Conservation (phyloP, 768 basidiomycete species). For the Amanita inopinata region DNA sequence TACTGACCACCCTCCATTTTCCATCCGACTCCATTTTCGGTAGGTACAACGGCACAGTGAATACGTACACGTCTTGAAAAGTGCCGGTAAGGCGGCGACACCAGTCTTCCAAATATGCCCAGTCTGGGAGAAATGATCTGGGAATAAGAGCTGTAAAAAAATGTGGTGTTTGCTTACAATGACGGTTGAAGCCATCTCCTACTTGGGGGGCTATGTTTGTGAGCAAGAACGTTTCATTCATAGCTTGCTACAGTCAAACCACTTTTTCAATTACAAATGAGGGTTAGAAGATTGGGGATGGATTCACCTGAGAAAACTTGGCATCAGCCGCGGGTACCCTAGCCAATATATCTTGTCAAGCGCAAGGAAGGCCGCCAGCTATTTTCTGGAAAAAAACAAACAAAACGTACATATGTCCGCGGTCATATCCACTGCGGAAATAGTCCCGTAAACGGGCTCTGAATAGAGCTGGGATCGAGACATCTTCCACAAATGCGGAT, state of each 20-base stretch:
- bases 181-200: conserved; percentile 93
- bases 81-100: conserved; percentile 79
- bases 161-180: conserved; percentile 58
- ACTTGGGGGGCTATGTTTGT: conserved; percentile 98
- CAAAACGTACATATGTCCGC: conserved; percentile 83
- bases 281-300: not conserved
- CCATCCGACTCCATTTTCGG: conserved; percentile 80
- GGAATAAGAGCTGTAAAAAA: not conserved
- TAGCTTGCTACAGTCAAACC: conserved; percentile 53
- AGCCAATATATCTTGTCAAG: not conserved
- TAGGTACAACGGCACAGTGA: conserved; percentile 95
- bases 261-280: not conserved
- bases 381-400: not conserved
- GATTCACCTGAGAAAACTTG: conserved; percentile 64
- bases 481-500: conserved; percentile 80
- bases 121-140: conserved; percentile 43
- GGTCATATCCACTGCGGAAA: conserved; percentile 87
- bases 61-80: conserved; percentile 94
- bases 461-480: conserved; percentile 63
- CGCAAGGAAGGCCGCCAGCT: no score
- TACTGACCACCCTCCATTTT: conserved; percentile 88
- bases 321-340: conserved; percentile 98
- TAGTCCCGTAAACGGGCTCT: conserved; percentile 83
- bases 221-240: conserved; percentile 93
- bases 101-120: conserved; percentile 96